Evolutionary conservation across 106 monocot genomes (phyloP), one percentile per base, ranked within the genome.

Genomic region (Alisma plantagoaquatica): DNA sequence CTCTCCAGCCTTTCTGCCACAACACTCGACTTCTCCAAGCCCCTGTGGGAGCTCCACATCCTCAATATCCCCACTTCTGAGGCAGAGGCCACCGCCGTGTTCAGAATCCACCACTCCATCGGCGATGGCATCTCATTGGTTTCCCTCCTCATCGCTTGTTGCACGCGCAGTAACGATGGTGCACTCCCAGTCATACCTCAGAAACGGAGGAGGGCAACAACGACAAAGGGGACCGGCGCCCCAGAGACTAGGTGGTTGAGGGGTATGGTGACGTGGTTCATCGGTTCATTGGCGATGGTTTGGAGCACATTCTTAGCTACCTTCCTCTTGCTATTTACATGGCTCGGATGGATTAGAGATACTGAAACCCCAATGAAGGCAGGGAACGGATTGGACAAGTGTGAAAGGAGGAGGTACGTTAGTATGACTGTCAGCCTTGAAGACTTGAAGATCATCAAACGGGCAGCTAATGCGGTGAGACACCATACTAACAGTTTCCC

Each of bases 91-190:
- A 60, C 73, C 10, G 75, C 38, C 38, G 46, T 86, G 20, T 50
- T 92, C 62, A 70, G 86, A 42, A 14, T 74, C 43, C 86, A 86
- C 62, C n/a, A 92, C 54, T 92, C 92, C 41, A 67, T 92, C 45
- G 92, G 92, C 17, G 92, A 92, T 47, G 92, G 86, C 50, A 46
- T 58, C 54, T 86, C 92, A 1, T 68, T 92, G 51, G 72, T 76
- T 31, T 86, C 92, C 3, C 86, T 92, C 55, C 65, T 92, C 56
- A 57, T n/a, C 82, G 92, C 86, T n/a, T n/a, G n/a, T 41, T 92
- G 86, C 76, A 82, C 78, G n/a, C 77, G 82, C 57, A 66, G 54
- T 26, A 53, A 70, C 8, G 57, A 70, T 23, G 77, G 84, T 8
- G 33, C 84, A 2, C 22, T 84, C 63, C 91, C 10, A 7, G 35